These are phyloP conservation scores for Pogostemon cablin DNA, from an alignment of 257 asterid species.

Conservation along the genomic window DNA sequence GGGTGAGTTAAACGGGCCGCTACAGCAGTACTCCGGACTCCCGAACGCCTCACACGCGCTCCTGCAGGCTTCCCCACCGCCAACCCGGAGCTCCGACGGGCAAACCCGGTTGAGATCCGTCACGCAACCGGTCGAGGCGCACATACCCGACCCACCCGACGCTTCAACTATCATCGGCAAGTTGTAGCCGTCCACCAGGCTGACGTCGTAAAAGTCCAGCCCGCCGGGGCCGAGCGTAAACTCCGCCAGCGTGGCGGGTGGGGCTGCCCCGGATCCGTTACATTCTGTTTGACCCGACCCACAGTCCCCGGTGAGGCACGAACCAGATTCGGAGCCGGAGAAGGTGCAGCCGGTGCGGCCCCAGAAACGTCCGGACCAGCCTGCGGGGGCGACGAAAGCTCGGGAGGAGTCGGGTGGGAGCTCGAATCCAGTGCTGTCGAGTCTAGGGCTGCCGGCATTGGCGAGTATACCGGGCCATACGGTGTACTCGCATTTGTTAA, in stretches of 20 bases:
- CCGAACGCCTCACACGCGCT: conserved; percentile 96
- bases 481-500: conserved; percentile 76
- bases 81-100: conserved; percentile 77
- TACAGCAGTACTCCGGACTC: conserved; percentile 82
- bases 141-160: conserved; percentile 82
- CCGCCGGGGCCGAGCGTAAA: conserved; percentile 76
- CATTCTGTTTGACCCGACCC: conserved; percentile 83
- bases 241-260: conserved; percentile 96
- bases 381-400: conserved; percentile 71
- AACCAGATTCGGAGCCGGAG: conserved; percentile 57
- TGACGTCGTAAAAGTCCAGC: conserved; percentile 81
- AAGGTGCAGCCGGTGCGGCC: conserved; percentile 80
- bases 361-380: conserved; percentile 99
- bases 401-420: conserved; percentile 69
- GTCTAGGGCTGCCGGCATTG: conserved; percentile 77
- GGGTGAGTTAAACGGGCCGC: conserved; percentile 88
- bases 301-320: conserved; percentile 81
- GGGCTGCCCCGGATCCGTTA: conserved; percentile 88
- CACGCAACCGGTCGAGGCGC: conserved; percentile 94
- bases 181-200: conserved; percentile 96
- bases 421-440: conserved; percentile 85
- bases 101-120: conserved; percentile 90
- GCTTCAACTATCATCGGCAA: conserved; percentile 80
- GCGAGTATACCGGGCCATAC: conserved; percentile 97
- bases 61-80: conserved; percentile 71